phyloP scores from a whole-genome alignment of 768 basidiomycete genomes.

The Leccinellum luteum region DNA sequence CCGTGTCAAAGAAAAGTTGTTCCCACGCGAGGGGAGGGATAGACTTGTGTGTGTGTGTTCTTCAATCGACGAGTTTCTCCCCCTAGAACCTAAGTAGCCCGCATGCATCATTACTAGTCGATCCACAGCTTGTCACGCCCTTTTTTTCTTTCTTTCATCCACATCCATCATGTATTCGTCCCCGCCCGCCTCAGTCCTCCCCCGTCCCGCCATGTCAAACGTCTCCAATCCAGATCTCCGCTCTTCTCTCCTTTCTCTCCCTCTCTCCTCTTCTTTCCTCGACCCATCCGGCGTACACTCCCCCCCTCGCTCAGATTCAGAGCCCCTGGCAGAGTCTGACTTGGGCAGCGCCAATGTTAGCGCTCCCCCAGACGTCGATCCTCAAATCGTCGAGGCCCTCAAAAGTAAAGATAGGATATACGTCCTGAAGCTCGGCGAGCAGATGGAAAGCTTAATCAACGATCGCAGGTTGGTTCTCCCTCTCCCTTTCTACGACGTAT shows the following conservation, averaged over 20 bases:
- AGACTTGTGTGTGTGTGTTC: too few species aligned
- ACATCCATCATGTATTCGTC: conserved; percentile 11
- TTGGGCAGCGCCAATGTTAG: conserved; percentile 22
- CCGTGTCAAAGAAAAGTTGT: conserved; percentile 5
- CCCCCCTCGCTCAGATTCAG: conserved; percentile 24
- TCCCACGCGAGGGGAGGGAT: conserved; percentile 32
- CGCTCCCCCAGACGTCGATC: conserved; percentile 55
- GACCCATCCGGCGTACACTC: conserved; percentile 13
- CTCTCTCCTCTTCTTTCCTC: conserved; percentile 10
- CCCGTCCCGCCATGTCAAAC: conserved; percentile 10
- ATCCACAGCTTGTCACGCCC: conserved; percentile 7
- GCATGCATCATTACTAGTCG: conserved; percentile 28
- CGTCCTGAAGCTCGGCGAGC: conserved; percentile 85
- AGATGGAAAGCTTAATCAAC: conserved; percentile 74
- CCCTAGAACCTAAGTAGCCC: conserved; percentile 31
- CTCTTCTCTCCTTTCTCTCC: not conserved
- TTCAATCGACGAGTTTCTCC: too few species aligned
- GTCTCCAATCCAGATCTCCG: conserved; percentile 12
- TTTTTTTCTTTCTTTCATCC: not conserved
- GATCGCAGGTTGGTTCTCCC: conserved; percentile 60
- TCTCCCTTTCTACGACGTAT: not conserved
- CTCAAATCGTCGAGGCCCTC: conserved; percentile 81
- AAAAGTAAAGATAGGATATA: conserved; percentile 85
- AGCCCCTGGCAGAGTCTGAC: conserved; percentile 30
- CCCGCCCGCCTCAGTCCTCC: conserved; percentile 11